Conservation (phyloP, 441 rosid genomes). For the Theobroma grandiflorum region DNA sequence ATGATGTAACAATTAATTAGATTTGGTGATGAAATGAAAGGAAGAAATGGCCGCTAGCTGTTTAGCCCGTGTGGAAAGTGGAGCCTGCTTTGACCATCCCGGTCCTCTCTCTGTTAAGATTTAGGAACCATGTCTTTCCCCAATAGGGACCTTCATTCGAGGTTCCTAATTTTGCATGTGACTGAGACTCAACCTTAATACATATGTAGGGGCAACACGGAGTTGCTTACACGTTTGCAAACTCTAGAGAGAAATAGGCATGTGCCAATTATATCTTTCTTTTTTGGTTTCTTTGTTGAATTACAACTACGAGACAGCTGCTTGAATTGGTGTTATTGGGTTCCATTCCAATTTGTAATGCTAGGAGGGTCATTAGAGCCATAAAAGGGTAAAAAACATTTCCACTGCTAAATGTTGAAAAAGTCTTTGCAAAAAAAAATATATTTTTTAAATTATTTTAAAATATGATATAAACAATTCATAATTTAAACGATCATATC, state of each 20-base stretch:
- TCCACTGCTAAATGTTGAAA: background rate
- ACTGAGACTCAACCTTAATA: background rate
- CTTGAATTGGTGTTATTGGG: background rate
- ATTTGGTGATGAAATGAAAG: background rate
- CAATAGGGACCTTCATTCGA: background rate
- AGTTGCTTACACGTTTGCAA: slow-evolving; percentile 12
- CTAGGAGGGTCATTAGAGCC: background rate
- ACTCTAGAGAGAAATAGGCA: background rate
- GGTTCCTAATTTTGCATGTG: slow-evolving; percentile 17
- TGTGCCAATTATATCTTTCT: background rate
- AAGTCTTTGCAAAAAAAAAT: too few relatives aligned
- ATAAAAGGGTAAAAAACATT: background rate
- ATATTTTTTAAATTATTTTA: too few relatives aligned
- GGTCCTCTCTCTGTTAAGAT: background rate
- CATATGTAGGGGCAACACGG: background rate
- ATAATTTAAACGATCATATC: too few relatives aligned
- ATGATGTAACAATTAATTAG: background rate
- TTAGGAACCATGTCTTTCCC: background rate
- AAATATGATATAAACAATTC: too few relatives aligned
- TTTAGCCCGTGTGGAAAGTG: background rate
- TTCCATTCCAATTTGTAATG: background rate
- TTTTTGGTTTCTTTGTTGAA: background rate
- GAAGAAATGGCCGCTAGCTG: background rate
- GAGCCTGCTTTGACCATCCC: background rate
- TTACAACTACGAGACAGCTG: slow-evolving; percentile 6